A percentile compares a stretch with the other conserved stretches of the same genome.
phyloP scores from a whole-genome alignment of 371 early-diverging fungal genomes.

The Mucor saturninus region DNA sequence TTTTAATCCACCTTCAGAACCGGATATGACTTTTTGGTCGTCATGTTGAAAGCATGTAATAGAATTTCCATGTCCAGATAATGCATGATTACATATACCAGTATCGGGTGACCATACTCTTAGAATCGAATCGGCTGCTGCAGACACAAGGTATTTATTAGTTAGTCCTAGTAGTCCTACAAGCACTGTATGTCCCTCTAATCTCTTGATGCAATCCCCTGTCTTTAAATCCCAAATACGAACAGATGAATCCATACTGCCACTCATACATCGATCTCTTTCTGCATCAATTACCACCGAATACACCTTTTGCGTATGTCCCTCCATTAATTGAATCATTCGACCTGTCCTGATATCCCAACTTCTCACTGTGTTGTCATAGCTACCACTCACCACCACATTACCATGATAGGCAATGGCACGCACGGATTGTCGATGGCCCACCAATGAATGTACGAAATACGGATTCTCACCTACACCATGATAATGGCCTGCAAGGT shows the following conservation, averaged over 20 bases:
- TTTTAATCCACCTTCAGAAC: constrained; percentile 90
- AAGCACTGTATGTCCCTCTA: constrained; percentile 85
- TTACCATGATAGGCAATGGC: constrained; percentile 88
- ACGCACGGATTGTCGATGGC: constrained; percentile 92
- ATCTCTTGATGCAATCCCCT: constrained; percentile 69
- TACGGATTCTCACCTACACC: constrained; percentile 54
- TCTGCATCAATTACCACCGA: constrained; percentile 82
- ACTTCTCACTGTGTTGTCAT: constrained; percentile 90
- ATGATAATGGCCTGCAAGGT: constrained; percentile 11
- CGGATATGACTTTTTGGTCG: constrained; percentile 85
- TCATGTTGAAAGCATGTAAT: constrained; percentile 97
- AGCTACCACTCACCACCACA: constrained; percentile 89
- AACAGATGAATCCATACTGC: constrained; percentile 95
- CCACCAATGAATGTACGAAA: constrained; percentile 72
- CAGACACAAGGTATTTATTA: constrained; percentile 86
- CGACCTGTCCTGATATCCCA: constrained; percentile 89
- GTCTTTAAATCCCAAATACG: constrained; percentile 91
- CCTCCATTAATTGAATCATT: constrained; percentile 70
- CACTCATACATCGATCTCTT: constrained; percentile 81
- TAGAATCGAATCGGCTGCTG: constrained; percentile 93
- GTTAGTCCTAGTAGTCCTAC: constrained; percentile 92
- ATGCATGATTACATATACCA: constrained; percentile 69
- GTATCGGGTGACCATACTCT: constrained; percentile 92
- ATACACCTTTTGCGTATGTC: constrained; percentile 94
- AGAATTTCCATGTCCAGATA: constrained; percentile 78